These are phyloP conservation scores for Eruca vesicaria DNA, from an alignment of 441 rosid genomes.

Conservation along the genomic window DNA sequence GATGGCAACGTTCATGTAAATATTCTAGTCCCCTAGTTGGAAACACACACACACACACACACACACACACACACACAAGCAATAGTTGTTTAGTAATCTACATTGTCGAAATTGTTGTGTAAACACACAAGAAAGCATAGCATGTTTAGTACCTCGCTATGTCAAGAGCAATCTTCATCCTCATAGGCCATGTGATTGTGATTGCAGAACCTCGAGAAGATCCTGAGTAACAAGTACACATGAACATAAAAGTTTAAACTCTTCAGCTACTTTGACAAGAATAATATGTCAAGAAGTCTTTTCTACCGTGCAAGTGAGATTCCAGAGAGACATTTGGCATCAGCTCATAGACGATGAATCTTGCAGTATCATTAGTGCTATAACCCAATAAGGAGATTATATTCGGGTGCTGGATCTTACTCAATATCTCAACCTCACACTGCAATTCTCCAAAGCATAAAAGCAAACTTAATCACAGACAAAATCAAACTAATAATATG, in stretches of 20 bases:
- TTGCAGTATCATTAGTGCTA: conserved; percentile 49
- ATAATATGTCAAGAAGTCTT: neutral
- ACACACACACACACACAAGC: neutral
- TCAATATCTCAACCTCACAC: conserved; percentile 80
- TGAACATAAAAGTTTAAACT: neutral
- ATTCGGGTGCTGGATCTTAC: conserved; percentile 76
- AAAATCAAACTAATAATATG: conserved; percentile 10
- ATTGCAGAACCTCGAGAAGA: conserved; percentile 68
- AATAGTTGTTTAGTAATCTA: conserved; percentile 4
- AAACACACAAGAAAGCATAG: conserved; percentile 1
- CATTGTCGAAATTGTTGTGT: neutral
- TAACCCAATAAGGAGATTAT: conserved; percentile 75
- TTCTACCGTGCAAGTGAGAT: conserved; percentile 79
- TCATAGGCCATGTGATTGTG: conserved; percentile 73
- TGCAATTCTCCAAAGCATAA: conserved; percentile 36
- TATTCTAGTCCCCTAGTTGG: conserved; percentile 59
- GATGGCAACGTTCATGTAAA: conserved; percentile 87
- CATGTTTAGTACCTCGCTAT: conserved; percentile 78
- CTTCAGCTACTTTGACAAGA: neutral
- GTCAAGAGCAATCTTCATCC: conserved; percentile 93
- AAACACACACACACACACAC: neutral
- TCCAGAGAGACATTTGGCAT: conserved; percentile 91
- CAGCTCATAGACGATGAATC: conserved; percentile 79
- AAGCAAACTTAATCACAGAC: neutral
- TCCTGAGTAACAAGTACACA: conserved; percentile 45